Conservation (phyloP, 768 basidiomycete genomes). For the Mycena vulgaris region DNA sequence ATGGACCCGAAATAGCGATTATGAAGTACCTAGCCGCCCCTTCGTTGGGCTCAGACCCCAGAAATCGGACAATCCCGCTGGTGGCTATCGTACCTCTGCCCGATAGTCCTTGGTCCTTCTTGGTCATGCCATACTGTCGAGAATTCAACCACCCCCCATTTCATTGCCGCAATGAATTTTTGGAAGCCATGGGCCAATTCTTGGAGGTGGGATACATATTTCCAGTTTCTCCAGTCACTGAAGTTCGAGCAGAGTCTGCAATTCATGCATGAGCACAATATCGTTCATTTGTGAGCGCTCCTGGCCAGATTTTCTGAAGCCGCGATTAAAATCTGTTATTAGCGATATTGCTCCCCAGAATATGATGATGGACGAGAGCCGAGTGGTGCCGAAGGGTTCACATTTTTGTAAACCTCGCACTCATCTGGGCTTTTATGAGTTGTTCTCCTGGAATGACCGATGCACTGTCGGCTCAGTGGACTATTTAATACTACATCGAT, state of each 20-base stretch:
- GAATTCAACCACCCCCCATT: conserved; percentile 31
- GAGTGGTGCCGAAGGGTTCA: conserved; percentile 25
- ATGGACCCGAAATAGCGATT: conserved; percentile 2
- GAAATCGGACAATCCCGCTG: conserved; percentile 20
- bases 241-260: conserved; percentile 18
- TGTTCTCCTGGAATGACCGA: conserved; percentile 19
- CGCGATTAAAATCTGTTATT: neutral
- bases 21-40: neutral
- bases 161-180: conserved; percentile 30
- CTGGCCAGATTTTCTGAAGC: neutral
- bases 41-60: conserved; percentile 5
- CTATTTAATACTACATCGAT: conserved; percentile 37
- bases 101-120: conserved; percentile 7
- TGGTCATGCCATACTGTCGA: conserved; percentile 35
- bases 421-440: neutral
- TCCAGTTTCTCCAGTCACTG: neutral
- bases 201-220: conserved; percentile 8
- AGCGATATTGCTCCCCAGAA: conserved; percentile 28
- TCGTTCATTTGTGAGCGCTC: conserved; percentile 30
- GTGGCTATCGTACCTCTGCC: conserved; percentile 20
- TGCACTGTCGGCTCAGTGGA: conserved; percentile 20
- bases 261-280: conserved; percentile 34
- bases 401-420: conserved; percentile 15
- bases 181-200: conserved; percentile 35
- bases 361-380: conserved; percentile 32